Conservation (phyloP, 805 yeast genomes). For the Kodamaea hsintzibuensis region DNA sequence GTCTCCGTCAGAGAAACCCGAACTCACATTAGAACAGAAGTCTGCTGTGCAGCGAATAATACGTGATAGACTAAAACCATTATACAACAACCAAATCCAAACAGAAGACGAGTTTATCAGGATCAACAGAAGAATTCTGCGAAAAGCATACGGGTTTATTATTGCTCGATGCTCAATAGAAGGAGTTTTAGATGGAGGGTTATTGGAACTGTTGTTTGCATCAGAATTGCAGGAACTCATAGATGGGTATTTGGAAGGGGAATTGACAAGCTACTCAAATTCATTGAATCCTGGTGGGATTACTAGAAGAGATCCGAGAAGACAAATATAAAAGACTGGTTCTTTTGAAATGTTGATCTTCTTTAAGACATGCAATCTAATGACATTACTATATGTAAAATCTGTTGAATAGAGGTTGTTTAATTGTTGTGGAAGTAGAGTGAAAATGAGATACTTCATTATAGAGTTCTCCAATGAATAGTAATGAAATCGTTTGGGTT, state of each 20-base stretch:
- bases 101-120: conserved; percentile 50
- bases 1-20: conserved; percentile 9
- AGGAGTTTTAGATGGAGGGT: conserved; percentile 9
- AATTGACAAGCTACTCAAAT: conserved; percentile 11
- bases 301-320: not conserved
- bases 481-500: too few relatives aligned
- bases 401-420: too few relatives aligned
- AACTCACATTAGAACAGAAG: conserved; percentile 47
- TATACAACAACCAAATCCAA: conserved; percentile 27
- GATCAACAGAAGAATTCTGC: conserved; percentile 63
- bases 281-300: not conserved
- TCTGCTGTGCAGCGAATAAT: conserved; percentile 56
- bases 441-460: too few relatives aligned
- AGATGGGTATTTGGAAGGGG: conserved; percentile 23
- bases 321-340: too few relatives aligned
- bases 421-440: too few relatives aligned
- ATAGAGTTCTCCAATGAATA: too few relatives aligned
- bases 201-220: conserved; percentile 2
- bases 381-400: too few relatives aligned
- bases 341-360: too few relatives aligned
- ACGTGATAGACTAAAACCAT: conserved; percentile 50
- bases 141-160: conserved; percentile 50
- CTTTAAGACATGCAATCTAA: too few relatives aligned
- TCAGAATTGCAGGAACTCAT: conserved; percentile 23
- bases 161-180: conserved; percentile 11